phyloP scores from a whole-genome alignment of 1,139 yeast species.

The Candida dubliniensis region DNA sequence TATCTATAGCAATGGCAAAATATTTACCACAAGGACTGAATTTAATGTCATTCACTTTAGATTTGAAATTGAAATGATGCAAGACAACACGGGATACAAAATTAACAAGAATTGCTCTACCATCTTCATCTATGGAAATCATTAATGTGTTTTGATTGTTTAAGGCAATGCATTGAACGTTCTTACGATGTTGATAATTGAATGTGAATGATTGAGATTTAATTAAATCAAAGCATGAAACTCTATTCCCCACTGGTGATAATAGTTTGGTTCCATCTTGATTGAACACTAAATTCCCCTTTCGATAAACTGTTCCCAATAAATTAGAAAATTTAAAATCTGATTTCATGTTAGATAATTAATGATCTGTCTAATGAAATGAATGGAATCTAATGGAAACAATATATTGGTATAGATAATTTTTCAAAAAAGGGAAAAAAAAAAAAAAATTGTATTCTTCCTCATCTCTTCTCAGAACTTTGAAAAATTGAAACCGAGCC shows the following conservation, averaged over 20 bases:
- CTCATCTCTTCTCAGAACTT: not conserved
- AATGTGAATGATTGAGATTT: constrained; percentile 87
- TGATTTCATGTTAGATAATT: constrained; percentile 36
- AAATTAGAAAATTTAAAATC: constrained; percentile 73
- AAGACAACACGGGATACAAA: constrained; percentile 82
- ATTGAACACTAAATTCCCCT: constrained; percentile 86
- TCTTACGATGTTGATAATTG: constrained; percentile 88
- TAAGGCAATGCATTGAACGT: constrained; percentile 74
- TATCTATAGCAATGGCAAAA: constrained; percentile 82
- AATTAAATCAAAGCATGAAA: constrained; percentile 81
- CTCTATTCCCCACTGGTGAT: constrained; percentile 94
- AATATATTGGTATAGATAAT: not conserved
- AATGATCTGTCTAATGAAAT: not conserved
- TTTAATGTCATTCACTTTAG: constrained; percentile 66
- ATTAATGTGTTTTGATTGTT: constrained; percentile 80
- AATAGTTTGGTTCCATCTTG: constrained; percentile 81
- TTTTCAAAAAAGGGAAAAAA: not conserved
- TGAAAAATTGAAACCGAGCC: not conserved
- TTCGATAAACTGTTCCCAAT: constrained; percentile 90
- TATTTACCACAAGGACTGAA: constrained; percentile 88
- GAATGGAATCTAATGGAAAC: not conserved
- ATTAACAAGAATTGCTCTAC: constrained; percentile 89
- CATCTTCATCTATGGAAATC: constrained; percentile 87
- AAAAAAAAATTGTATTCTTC: too few relatives aligned
- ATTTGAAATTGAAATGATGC: constrained; percentile 93